A percentile compares a stretch with the other conserved stretches of the same genome.
phyloP scores from a whole-genome alignment of 2,329 filamentous ascomycete genomes.

The Neonectria faginata region DNA sequence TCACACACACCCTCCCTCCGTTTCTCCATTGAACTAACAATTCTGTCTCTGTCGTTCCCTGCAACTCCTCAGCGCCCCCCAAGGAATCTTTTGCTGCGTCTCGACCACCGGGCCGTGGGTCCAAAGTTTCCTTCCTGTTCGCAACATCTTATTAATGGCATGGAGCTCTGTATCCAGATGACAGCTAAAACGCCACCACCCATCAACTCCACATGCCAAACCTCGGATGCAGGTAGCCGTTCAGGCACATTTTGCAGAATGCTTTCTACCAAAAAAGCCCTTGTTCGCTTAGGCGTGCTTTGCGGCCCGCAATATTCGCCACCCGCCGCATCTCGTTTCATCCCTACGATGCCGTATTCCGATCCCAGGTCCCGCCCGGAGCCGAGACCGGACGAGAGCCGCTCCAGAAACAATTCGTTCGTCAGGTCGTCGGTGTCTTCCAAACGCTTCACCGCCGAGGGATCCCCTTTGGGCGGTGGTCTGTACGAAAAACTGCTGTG shows the following conservation, averaged over 20 bases:
- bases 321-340: slow-evolving; percentile 12
- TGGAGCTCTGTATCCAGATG: slow-evolving; percentile 38
- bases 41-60: neutral
- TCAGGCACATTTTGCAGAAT: slow-evolving; percentile 1
- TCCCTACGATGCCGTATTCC: neutral
- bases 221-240: slow-evolving; percentile 33
- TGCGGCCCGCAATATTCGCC: slow-evolving; percentile 8
- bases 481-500: slow-evolving; percentile 2
- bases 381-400: slow-evolving; percentile 24
- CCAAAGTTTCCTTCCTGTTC: neutral
- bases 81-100: slow-evolving; percentile 23
- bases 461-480: neutral
- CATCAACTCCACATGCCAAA: slow-evolving; percentile 38
- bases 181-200: slow-evolving; percentile 30
- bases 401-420: neutral
- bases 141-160: neutral
- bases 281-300: neutral
- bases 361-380: slow-evolving; percentile 14
- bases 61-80: neutral
- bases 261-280: neutral
- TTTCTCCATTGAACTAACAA: slow-evolving; percentile 21
- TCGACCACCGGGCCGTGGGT: slow-evolving; percentile 25
- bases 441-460: slow-evolving; percentile 4
- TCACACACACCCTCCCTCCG: neutral
- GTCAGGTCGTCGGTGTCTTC: neutral